These are phyloP conservation scores for Blastocystis sp. DNA, from an alignment of 352 stramenopile genomes.

Conservation along the genomic window DNA sequence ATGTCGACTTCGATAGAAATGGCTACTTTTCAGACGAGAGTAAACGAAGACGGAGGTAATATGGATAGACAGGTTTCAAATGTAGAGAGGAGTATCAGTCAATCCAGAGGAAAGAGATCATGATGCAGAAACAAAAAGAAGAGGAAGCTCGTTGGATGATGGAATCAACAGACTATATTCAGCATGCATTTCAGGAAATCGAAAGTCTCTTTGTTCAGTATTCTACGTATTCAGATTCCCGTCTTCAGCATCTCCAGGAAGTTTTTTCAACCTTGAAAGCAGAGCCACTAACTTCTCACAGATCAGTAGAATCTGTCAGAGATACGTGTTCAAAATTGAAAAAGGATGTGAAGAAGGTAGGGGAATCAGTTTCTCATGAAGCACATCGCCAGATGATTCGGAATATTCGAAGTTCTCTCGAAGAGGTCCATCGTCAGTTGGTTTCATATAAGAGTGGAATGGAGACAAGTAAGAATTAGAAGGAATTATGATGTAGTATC, in stretches of 20 bases:
- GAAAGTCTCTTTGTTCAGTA: neutral
- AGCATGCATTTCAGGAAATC: neutral
- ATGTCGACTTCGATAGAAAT: conserved; percentile 9
- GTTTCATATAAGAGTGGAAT: neutral
- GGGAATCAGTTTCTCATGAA: neutral
- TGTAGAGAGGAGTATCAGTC: neutral
- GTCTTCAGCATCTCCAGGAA: too few relatives aligned
- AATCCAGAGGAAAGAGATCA: neutral
- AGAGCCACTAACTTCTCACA: too few relatives aligned
- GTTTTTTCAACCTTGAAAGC: too few relatives aligned
- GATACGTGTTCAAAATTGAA: neutral
- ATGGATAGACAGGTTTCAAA: neutral
- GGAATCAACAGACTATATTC: neutral
- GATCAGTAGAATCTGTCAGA: too few relatives aligned
- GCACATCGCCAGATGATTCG: neutral
- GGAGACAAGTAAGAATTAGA: neutral
- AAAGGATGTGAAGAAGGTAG: neutral
- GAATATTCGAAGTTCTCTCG: neutral
- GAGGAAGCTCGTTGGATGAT: neutral
- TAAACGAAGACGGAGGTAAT: neutral
- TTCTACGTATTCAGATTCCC: too few relatives aligned
- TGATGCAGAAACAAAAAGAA: conserved; percentile 19
- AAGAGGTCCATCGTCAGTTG: neutral
- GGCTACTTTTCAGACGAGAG: neutral
- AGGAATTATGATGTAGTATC: neutral